These are phyloP conservation scores for Grosmannia clavigera DNA, from an alignment of 2,329 filamentous ascomycete species.

Conservation along the genomic window DNA sequence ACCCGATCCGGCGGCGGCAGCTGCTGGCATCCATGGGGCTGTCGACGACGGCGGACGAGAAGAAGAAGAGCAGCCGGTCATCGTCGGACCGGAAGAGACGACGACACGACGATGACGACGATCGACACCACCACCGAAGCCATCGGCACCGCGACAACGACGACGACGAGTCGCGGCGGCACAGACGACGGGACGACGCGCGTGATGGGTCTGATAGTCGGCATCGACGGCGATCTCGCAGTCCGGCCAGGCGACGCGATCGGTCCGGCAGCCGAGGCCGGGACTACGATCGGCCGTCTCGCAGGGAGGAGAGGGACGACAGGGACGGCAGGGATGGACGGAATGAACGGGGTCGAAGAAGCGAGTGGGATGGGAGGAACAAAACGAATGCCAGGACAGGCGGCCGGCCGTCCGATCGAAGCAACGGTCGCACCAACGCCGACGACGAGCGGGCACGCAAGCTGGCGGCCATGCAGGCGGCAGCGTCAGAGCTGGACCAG, in stretches of 20 bases:
- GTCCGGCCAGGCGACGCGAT: background rate
- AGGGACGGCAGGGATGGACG: slow-evolving; percentile 1
- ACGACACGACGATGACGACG: slow-evolving; percentile 26
- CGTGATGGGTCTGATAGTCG: background rate
- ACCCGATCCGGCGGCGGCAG: slow-evolving; percentile 54
- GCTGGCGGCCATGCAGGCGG: slow-evolving; percentile 61
- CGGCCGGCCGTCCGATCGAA: background rate
- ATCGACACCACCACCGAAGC: slow-evolving; percentile 5
- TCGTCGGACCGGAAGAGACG: background rate
- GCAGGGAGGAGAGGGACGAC: background rate
- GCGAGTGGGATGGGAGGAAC: slow-evolving; percentile 3
- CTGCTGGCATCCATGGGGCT: slow-evolving; percentile 53
- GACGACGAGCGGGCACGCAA: slow-evolving; percentile 52
- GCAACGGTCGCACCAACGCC: background rate
- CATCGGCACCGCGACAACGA: slow-evolving; percentile 14
- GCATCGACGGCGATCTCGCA: background rate
- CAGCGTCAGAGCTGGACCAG: slow-evolving; percentile 56
- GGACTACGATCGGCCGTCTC: background rate
- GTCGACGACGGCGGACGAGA: slow-evolving; percentile 29
- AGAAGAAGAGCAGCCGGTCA: slow-evolving; percentile 15
- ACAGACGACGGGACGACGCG: slow-evolving; percentile 13
- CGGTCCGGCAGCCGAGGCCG: background rate
- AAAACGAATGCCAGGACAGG: background rate
- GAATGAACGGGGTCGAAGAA: background rate
- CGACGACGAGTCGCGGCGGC: background rate